Base-by-base conservation (phyloP, 1,284 basidiomycete species). In the Entoloma clypeatum region DNA sequence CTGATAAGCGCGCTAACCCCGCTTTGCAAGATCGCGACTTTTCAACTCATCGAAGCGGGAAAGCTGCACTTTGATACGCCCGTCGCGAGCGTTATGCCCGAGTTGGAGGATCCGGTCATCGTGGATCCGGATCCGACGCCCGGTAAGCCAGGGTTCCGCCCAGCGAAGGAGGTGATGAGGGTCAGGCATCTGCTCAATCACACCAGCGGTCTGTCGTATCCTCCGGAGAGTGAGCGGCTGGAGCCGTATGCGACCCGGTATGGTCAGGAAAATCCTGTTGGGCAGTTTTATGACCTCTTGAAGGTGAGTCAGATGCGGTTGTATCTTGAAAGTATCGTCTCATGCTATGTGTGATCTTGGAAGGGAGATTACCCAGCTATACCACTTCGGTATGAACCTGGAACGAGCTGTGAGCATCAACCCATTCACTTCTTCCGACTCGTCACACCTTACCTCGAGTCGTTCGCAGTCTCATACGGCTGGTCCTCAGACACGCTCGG, bases 31-130 rank as follows among this genome's bases (percentile, higher is more conserved):
- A 44, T 54, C 36, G 51, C 50, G 1, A 35, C 32, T 2, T 39
- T 53, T 36, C 54, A 57, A 33, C 47, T 55, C 7, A 41, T 57
- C 13, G 56, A 56, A 35, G 46, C 46, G 22, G 52, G 54, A 10
- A 56, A 49, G 33, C 17, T 57, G 7, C 22, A 46, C 11, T 43
- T 57, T 11, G 48, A 48, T 29, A 48, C 48, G 3, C 41, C 32
- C 0, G 53, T 41, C 4, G 31, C 38, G 3, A 30, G 45, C 10
- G 38, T 51, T 35, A 46, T 56, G 13, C 56, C 56, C 7, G 51
- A 56, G 36, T 38, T 56, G 10, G 47, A 48, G 3, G 39, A 57
- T 35, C 44, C 50, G 10, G 41, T 55, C 16, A 33, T 55, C 8
- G 13, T 51, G 8, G 27, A 47, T 39, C 14, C 17, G 11, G 28